Percentiles rank a stretch among this genome's conserved stretches.
phyloP scores from a whole-genome alignment of 352 stramenopile genomes.

The Albugo laibachii region DNA sequence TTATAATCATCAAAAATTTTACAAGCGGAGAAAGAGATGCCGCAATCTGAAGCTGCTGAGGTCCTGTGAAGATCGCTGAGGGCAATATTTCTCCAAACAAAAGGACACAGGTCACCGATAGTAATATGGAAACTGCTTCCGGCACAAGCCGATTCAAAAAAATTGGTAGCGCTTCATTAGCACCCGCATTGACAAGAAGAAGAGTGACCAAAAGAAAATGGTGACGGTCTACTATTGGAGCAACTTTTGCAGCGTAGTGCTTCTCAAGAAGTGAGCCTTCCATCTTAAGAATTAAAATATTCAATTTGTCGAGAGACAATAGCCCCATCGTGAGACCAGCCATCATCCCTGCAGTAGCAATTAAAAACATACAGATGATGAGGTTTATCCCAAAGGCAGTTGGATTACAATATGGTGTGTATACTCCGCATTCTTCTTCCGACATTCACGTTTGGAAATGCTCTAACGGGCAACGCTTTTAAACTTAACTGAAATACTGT shows the following conservation, averaged over 20 bases:
- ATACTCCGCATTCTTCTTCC: background rate
- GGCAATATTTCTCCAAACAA: conserved; percentile 95
- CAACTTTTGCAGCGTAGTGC: conserved; percentile 37
- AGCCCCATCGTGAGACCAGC: conserved; percentile 61
- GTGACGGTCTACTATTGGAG: conserved; percentile 79
- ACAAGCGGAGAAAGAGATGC: conserved; percentile 65
- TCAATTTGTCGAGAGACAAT: conserved; percentile 60
- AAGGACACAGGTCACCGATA: conserved; percentile 91
- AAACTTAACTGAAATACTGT: too few relatives aligned
- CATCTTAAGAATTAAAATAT: conserved; percentile 58
- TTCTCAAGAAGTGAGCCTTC: conserved; percentile 58
- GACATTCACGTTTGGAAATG: too few relatives aligned
- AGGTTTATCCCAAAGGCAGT: background rate
- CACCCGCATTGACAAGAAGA: conserved; percentile 85
- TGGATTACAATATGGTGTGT: background rate
- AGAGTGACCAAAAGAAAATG: conserved; percentile 90
- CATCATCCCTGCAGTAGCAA: conserved; percentile 40
- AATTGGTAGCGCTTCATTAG: conserved; percentile 88
- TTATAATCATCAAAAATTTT: conserved; percentile 69
- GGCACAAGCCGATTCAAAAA: conserved; percentile 84
- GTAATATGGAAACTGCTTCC: conserved; percentile 76
- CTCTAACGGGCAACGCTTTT: too few relatives aligned
- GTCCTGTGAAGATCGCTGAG: conserved; percentile 88
- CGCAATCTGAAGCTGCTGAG: conserved; percentile 82
- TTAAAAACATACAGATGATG: conserved; percentile 16